A percentile compares a stretch with the other conserved stretches of the same genome.
These are phyloP conservation scores for Fusarium sp. DNA, from an alignment of 2,329 filamentous ascomycete species.

Conservation along the genomic window DNA sequence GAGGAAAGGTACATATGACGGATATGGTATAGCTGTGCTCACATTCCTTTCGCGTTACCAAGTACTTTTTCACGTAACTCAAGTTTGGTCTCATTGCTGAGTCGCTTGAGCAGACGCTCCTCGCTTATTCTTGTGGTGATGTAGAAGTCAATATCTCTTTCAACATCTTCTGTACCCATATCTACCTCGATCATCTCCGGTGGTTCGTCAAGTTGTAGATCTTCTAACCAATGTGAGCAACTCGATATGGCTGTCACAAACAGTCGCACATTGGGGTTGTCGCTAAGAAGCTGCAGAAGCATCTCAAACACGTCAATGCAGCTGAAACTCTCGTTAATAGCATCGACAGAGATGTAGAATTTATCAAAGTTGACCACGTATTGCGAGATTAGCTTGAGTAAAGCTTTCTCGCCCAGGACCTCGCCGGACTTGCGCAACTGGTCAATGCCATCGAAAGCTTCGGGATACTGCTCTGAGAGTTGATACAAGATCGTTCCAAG, in stretches of 20 bases:
- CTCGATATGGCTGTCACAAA: background rate
- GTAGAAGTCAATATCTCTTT: background rate
- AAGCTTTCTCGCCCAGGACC: rapidly evolving
- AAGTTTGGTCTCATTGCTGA: no score
- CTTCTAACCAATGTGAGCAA: background rate
- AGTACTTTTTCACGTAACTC: background rate
- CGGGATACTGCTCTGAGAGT: background rate
- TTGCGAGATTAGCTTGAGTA: rapidly evolving
- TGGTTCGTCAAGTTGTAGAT: rapidly evolving
- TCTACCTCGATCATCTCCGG: rapidly evolving
- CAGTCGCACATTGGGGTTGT: rapidly evolving
- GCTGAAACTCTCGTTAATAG: rapidly evolving
- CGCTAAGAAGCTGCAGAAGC: rapidly evolving
- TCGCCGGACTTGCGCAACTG: rapidly evolving
- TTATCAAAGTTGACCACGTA: rapidly evolving
- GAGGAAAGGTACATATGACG: rapidly evolving
- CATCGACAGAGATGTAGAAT: background rate
- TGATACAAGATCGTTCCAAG: rapidly evolving
- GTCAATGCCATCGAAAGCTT: background rate
- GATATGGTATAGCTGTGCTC: background rate
- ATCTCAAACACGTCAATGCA: background rate
- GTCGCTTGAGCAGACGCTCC: no score
- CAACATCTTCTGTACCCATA: background rate
- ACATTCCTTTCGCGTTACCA: background rate
- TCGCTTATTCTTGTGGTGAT: no score